Conservation (phyloP, 1,284 basidiomycete genomes). For the Microbotryum saponariae region DNA sequence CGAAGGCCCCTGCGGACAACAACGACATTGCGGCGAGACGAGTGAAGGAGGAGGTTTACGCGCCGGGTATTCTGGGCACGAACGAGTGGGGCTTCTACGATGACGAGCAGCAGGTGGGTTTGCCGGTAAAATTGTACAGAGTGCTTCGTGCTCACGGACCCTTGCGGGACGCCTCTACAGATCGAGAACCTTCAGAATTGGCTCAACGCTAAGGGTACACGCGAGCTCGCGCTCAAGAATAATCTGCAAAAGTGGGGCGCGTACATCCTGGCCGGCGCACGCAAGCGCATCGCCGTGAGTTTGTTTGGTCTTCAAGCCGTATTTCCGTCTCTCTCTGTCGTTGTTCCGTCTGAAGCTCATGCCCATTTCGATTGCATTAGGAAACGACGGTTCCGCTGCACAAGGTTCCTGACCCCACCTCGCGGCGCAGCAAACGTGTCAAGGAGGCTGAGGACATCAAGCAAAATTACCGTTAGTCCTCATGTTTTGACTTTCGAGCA, state of each 20-base stretch:
- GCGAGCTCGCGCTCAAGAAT: constrained; percentile 75
- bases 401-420: neutral
- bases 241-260: constrained; percentile 73
- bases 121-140: constrained; percentile 7
- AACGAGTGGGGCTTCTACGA: constrained; percentile 87
- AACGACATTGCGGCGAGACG: constrained; percentile 44
- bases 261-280: constrained; percentile 64
- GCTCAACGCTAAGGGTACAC: constrained; percentile 83
- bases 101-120: constrained; percentile 68
- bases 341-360: neutral
- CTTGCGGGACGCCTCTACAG: constrained; percentile 43
- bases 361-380: neutral
- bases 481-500: neutral
- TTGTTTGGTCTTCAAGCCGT: neutral
- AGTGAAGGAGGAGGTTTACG: constrained; percentile 49
- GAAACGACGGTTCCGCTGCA: neutral
- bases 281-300: constrained; percentile 23
- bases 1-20: constrained; percentile 12
- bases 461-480: neutral
- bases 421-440: neutral
- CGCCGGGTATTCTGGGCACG: constrained; percentile 59
- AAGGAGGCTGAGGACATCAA: neutral
- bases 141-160: neutral
- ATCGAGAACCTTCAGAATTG: constrained; percentile 73
- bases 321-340: neutral